phyloP scores from a whole-genome alignment of 345 rosid genomes.

The Psidium guajava region DNA sequence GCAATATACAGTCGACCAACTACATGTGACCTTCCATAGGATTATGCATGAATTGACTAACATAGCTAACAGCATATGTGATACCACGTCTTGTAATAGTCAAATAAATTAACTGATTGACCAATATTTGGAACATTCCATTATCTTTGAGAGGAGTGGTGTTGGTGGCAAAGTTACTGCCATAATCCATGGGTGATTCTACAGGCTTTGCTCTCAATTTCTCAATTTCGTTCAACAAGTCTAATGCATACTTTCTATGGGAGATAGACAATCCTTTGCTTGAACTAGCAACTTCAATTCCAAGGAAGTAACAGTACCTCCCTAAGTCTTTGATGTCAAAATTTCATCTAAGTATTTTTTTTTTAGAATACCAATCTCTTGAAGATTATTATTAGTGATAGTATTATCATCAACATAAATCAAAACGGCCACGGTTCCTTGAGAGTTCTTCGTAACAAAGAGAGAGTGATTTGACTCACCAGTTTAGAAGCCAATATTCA shows the following conservation, averaged over 20 bases:
- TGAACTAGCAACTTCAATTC: background rate
- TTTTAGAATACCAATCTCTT: background rate
- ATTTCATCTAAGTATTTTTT: background rate
- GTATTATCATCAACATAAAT: background rate
- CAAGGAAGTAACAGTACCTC: background rate
- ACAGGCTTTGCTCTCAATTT: background rate
- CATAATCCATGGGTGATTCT: background rate
- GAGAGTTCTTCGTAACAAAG: background rate
- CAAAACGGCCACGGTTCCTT: background rate
- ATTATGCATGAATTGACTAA: too few relatives aligned
- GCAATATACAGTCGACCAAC: too few relatives aligned
- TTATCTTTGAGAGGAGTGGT: background rate
- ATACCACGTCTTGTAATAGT: background rate
- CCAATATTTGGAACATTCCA: background rate
- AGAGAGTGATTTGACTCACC: background rate
- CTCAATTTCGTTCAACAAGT: background rate
- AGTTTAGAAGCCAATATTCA: background rate
- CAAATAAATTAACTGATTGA: background rate
- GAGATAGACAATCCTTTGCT: background rate
- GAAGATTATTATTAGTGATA: background rate
- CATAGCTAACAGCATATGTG: too few relatives aligned
- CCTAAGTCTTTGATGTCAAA: background rate
- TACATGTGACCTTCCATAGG: too few relatives aligned
- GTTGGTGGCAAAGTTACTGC: too few relatives aligned
- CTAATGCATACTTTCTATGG: background rate